Evolutionary conservation across 768 basidiomycete genomes (phyloP).

Genomic region (Naganishia vaughanmartiniae): DNA sequence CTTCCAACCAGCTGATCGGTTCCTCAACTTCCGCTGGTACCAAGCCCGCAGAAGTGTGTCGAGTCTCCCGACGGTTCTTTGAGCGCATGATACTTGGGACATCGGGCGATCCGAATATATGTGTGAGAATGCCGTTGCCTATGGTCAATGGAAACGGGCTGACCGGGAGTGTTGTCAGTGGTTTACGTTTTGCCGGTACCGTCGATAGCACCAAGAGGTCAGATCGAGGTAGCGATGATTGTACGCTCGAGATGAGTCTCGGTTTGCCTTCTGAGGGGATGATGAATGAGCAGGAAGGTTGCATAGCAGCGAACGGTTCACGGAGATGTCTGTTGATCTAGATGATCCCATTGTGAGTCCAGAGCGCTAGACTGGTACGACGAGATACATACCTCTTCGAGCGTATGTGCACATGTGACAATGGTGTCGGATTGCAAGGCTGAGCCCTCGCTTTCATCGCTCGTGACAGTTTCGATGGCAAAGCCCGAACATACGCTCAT

Average conservation of each 20-base stretch:
- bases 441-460: slow-evolving; percentile 27
- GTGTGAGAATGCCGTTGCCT: slow-evolving; percentile 58
- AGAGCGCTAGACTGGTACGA: neutral
- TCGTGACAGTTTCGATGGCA: slow-evolving; percentile 51
- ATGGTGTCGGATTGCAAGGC: slow-evolving; percentile 51
- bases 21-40: neutral
- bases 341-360: neutral
- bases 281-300: slow-evolving; percentile 53
- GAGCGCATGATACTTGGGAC: slow-evolving; percentile 32
- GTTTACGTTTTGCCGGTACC: slow-evolving; percentile 32
- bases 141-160: slow-evolving; percentile 63
- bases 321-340: slow-evolving; percentile 28
- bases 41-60: slow-evolving; percentile 59
- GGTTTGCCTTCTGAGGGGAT: slow-evolving; percentile 47
- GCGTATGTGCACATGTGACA: slow-evolving; percentile 64
- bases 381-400: slow-evolving; percentile 58
- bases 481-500: slow-evolving; percentile 63
- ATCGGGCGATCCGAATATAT: slow-evolving; percentile 58
- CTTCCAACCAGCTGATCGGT: slow-evolving; percentile 56
- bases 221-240: slow-evolving; percentile 62
- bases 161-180: slow-evolving; percentile 59
- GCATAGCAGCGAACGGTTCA: slow-evolving; percentile 38
- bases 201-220: slow-evolving; percentile 60
- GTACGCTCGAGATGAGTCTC: slow-evolving; percentile 56
- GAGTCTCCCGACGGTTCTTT: slow-evolving; percentile 61